Evolutionary conservation across 306 rosid genomes (phyloP), one percentile per base, ranked within the genome.

Genomic region (Sicyos baderoa): DNA sequence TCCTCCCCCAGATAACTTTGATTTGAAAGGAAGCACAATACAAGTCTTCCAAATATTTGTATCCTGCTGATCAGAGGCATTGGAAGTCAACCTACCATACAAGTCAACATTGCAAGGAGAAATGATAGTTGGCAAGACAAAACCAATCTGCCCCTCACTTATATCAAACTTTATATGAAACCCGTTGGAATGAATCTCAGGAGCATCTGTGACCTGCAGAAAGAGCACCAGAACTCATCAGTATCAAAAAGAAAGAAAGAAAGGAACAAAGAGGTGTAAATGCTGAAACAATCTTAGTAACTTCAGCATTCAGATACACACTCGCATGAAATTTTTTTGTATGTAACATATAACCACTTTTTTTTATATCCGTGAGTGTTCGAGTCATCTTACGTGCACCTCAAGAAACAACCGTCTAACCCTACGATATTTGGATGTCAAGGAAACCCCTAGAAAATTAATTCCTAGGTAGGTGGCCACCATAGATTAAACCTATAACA

Each of bases 111-210:
- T 74, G 62, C 93, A 83, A 48, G 98, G 85, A 79, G 95, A 88
- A 70, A 92, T 76, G 23, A 79, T 56, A 62, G 98, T 83, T 50
- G 98, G 98, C 84, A 92, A 79, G 81, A 92, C 91, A 82, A 92
- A 92, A 77, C 98, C 98, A 81, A 92, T 89, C 78, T 92, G 96
- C 42, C 93, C 98, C 79, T 92, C 95, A 73, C 93, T 84, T 54
- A 86, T 86, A 78, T 89, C 98, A 84, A 92, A 92, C 86, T 92
- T 92, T 74, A 87, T 84, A 81, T 92, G 98, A 76, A 92, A 92
- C 32, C 98, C 96, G 76, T 92, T 89, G 71, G 98, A 92, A 81
- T 92, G 98, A 79, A 92, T 92, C 84, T 92, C 95, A 29, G 98
- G 98, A 79, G 91, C 88, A 85, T 92, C 95, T 37, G 98, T 89